These are phyloP conservation scores for Stephanodiscus triporus DNA, from an alignment of 108 stramenopile species.

Conservation along the genomic window DNA sequence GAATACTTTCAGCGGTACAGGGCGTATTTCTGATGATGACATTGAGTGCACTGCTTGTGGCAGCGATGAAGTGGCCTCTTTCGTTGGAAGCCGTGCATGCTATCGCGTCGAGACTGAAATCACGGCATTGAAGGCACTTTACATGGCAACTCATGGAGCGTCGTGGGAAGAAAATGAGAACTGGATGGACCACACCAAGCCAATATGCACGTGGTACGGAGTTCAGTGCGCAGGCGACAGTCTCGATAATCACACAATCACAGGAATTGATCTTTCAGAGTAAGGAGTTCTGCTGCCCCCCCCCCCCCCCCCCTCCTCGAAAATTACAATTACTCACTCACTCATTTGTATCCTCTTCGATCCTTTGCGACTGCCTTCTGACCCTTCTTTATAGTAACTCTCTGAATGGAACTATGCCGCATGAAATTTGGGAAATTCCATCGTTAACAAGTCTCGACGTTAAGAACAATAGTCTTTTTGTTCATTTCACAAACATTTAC, in stretches of 20 bases:
- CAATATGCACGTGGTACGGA: constrained; percentile 70
- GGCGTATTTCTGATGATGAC: constrained; percentile 21
- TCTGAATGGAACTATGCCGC: constrained; percentile 60
- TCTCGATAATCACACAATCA: constrained; percentile 50
- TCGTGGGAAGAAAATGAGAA: constrained; percentile 29
- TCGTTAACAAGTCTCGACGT: constrained; percentile 40
- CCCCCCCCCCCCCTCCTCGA: no score
- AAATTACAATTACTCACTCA: background rate
- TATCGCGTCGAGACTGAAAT: constrained; percentile 15
- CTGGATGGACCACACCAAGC: constrained; percentile 57
- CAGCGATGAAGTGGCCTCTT: constrained; percentile 31
- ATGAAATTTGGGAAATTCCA: constrained; percentile 58
- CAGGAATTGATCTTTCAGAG: constrained; percentile 30
- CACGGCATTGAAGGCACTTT: constrained; percentile 34
- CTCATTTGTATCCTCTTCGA: background rate
- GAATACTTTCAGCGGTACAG: constrained; percentile 50
- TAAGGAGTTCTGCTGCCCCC: constrained; percentile 5
- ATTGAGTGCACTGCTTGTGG: constrained; percentile 43
- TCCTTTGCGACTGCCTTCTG: background rate
- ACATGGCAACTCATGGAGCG: constrained; percentile 29
- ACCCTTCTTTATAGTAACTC: constrained; percentile 30
- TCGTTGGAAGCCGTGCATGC: constrained; percentile 48
- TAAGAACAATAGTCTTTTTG: constrained; percentile 44
- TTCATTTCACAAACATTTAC: constrained; percentile 55
- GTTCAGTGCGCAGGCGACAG: constrained; percentile 58